Base-by-base conservation (phyloP, 345 rosid genomes). In the Populus davidiana region DNA sequence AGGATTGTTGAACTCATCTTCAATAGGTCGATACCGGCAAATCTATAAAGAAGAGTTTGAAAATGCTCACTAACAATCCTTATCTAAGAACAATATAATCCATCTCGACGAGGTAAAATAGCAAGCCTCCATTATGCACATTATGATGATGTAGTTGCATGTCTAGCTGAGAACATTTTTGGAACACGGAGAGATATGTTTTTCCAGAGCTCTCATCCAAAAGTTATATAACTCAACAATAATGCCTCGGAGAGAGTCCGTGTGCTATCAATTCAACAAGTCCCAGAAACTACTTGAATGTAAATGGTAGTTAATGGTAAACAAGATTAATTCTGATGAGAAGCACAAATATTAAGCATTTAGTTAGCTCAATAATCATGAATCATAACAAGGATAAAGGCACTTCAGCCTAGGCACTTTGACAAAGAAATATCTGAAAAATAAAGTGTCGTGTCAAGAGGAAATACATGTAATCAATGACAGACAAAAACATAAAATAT, bases 1-100 rank as follows among this genome's bases (percentile, higher is more conserved):
- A 61, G 99, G 99, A 81, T 85, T 92, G 77, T 79, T 84, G 84
- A 91, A 90, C 83, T 95, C 99, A 71, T 95, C 99, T 82, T 92
- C 96, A 67, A 96, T 67, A 70, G 77, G 80, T 70, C 89, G 91
- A 77, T 86, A 90, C 81, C 98, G 86, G 87, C 97, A 93, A 73
- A 95, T 87, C 99, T 96, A 83, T 76, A 84, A 76, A 75, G 72
- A 64, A 77, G 68, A 69, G 41, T 82, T 78, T 35, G 64, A 44
- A 69, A 71, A 27, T 13, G 14, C 69, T 81, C 35, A 59, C 13
- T 67, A 44, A 35, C 54, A 44, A 17, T 62, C 49, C 49, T 33
- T 61, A 35, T 49, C 75, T 49, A 73, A 39, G 23, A 35, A 29
- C 43, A 39, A 61, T n/a, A 54, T 50, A 20, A 70, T 77, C 49